Evolutionary conservation across 305 asterid species (phyloP).

Genomic region (Striga hermonthica): DNA sequence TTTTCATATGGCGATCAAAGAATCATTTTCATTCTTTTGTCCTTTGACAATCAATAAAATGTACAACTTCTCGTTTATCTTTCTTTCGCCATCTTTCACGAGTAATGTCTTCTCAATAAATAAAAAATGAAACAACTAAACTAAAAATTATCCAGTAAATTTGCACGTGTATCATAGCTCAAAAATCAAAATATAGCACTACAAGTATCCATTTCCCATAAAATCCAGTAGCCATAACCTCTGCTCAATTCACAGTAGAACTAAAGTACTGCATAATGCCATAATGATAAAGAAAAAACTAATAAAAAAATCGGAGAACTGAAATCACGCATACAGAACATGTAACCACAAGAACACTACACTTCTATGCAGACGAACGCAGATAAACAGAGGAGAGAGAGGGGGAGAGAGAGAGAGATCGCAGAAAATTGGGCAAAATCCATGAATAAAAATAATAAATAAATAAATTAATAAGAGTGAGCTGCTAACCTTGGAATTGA

Average conservation of each 20-base stretch:
- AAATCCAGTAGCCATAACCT: no score
- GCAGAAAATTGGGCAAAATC: neutral
- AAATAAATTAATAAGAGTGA: neutral
- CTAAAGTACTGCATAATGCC: no score
- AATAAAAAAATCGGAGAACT: neutral
- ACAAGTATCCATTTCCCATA: no score
- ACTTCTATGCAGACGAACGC: neutral
- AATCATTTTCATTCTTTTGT: no score
- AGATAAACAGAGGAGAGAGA: neutral
- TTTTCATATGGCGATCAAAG: no score
- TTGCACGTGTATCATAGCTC: no score
- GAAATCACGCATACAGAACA: neutral
- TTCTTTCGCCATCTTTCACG: neutral
- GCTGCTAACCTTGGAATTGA: constrained; percentile 64
- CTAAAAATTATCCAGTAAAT: no score
- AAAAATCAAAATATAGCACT: no score
- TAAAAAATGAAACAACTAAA: neutral
- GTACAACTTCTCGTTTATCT: constrained; percentile 1
- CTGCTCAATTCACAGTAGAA: no score
- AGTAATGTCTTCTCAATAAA: neutral
- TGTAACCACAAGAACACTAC: neutral
- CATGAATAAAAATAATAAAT: neutral
- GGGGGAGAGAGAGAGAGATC: neutral
- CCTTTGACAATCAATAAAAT: neutral
- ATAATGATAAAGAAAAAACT: neutral